Conservation (phyloP, 1,139 yeast genomes). For the Yamadazyma taylorii region DNA sequence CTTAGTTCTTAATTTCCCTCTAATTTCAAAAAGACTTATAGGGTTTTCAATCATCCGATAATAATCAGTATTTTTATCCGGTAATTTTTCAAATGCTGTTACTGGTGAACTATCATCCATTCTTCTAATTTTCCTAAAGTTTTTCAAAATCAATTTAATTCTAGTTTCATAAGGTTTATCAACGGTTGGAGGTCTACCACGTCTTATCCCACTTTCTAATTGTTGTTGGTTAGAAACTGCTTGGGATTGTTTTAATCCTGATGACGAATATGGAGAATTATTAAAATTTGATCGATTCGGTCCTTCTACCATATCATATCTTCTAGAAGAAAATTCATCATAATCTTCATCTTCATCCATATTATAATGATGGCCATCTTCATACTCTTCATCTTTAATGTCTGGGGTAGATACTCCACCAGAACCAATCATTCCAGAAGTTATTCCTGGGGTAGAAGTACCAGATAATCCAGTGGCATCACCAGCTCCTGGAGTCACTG, state of each 20-base stretch:
- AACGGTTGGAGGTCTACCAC: conserved; percentile 95
- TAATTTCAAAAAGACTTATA: conserved; percentile 76
- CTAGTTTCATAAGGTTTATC: conserved; percentile 93
- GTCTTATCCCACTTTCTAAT: conserved; percentile 61
- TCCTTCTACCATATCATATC: background rate
- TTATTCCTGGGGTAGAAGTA: background rate
- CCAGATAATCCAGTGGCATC: background rate
- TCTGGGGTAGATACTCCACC: conserved; percentile 5
- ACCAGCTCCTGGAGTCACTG: conserved; percentile 1
- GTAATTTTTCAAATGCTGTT: conserved; percentile 76
- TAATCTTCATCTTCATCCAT: conserved; percentile 35
- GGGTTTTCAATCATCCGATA: conserved; percentile 66
- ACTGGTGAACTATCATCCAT: conserved; percentile 49
- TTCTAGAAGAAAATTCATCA: conserved; percentile 24
- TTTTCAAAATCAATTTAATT: conserved; percentile 81
- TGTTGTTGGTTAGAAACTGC: conserved; percentile 3
- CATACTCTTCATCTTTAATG: conserved; percentile 27
- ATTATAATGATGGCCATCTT: conserved; percentile 16
- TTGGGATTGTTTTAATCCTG: background rate
- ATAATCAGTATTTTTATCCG: conserved; percentile 71
- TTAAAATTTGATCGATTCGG: background rate
- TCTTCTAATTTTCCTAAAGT: conserved; percentile 70
- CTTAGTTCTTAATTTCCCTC: conserved; percentile 82
- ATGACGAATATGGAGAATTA: conserved; percentile 1
- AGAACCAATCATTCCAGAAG: background rate